Base-by-base conservation (phyloP, 768 basidiomycete species). In the Gloeopeniophorella convolvens region DNA sequence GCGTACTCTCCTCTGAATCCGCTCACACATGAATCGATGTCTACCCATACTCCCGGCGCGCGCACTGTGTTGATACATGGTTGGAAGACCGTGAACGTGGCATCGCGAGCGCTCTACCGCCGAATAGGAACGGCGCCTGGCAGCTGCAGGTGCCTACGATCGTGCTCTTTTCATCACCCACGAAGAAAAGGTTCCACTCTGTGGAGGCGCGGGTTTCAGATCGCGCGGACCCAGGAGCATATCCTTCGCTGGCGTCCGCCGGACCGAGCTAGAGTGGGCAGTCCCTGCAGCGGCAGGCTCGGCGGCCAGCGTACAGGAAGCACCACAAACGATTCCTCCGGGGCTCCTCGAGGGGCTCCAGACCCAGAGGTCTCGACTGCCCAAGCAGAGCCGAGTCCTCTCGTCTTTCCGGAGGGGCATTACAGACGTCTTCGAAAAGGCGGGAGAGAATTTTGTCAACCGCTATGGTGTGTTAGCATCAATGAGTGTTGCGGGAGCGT, bases 1-100 rank as follows among this genome's bases (percentile, higher is more conserved):
- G 82, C n/a, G 87, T 85, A 0, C 75, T 78, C 23, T 79, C 85
- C 0, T 64, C 74, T 2, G 70, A 72, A 1, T 34, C 63, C 73
- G 4, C 68, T 87, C 40, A 82, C 80, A 10, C 79, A 83, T 57
- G 74, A 71, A n/a, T 83, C 85, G 7, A 88, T 89, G 85, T 72
- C 73, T 1, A 72, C 60, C 0, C 85, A 89, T 57, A 71, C 77
- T 34, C 75, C 81, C 0, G 59, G 61, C 9, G 65, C 74, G 0
- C 44, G 69, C 0, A 75, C 78, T 4, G 75, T 86, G 45, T 84
- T 82, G 61, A 73, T 89, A 36, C 86, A 89, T 62, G 79, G 82
- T 60, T 68, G 0, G 49, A 63, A 3, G 66, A 74, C 48, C 68
- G 70, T 23, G 59, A 71, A 27, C 67, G 70, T 41, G 79, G 80